A percentile compares a stretch with the other conserved stretches of the same genome.
phyloP scores from a whole-genome alignment of 768 basidiomycete genomes.

The Zangia roseola region DNA sequence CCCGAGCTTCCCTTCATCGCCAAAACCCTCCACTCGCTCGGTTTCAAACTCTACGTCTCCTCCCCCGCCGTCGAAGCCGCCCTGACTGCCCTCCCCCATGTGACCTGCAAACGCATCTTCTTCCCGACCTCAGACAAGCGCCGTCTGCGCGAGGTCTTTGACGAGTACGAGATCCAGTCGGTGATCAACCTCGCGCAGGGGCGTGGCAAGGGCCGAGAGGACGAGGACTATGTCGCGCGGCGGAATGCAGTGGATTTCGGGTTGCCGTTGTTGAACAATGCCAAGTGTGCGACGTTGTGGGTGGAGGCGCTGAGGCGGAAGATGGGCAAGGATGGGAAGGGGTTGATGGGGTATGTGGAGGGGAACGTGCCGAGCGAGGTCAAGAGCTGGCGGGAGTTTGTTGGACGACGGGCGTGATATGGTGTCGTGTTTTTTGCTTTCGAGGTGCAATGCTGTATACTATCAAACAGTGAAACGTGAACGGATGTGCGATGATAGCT shows the following conservation, averaged over 20 bases:
- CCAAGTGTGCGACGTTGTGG: conserved; percentile 84
- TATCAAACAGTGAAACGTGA: too few relatives aligned
- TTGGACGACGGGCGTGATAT: conserved; percentile 64
- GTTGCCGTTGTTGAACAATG: conserved; percentile 85
- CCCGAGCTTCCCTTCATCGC: conserved; percentile 87
- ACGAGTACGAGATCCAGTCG: conserved; percentile 90
- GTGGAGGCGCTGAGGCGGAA: conserved; percentile 86
- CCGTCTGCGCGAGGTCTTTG: conserved; percentile 90
- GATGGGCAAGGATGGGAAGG: conserved; percentile 64
- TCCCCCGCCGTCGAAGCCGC: conserved; percentile 75
- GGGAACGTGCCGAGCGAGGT: too few relatives aligned
- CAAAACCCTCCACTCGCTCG: conserved; percentile 74
- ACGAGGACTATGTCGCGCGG: conserved; percentile 96
- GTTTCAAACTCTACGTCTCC: conserved; percentile 95
- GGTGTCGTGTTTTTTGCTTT: too few relatives aligned
- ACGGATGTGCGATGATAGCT: too few relatives aligned
- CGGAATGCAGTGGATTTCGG: conserved; percentile 98
- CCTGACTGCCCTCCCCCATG: conserved; percentile 75
- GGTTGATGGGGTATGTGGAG: conserved; percentile 75
- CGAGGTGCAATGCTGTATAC: too few relatives aligned
- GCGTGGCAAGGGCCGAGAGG: conserved; percentile 71
- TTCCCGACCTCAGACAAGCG: conserved; percentile 98
- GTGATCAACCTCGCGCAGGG: conserved; percentile 90
- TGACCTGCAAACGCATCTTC: conserved; percentile 83
- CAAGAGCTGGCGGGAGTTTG: conserved; percentile 87